These are phyloP conservation scores for Paecilomyces formosus DNA, from an alignment of 2,329 filamentous ascomycete genomes.

Conservation along the genomic window DNA sequence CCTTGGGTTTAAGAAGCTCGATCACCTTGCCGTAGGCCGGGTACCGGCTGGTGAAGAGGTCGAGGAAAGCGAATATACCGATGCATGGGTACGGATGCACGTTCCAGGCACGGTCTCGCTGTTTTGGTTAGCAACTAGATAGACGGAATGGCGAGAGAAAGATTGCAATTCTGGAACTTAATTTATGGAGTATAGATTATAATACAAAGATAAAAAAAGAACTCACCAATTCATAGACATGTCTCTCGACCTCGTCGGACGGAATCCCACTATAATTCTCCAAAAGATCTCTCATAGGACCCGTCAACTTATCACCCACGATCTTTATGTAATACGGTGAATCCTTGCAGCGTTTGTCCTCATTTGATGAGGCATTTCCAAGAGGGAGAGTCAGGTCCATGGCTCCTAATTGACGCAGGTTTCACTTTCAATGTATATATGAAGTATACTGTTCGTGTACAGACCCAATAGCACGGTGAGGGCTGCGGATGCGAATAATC, in stretches of 20 bases:
- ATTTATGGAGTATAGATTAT: not conserved
- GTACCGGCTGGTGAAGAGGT: not conserved
- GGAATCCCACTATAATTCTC: not conserved
- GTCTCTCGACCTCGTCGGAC: not conserved
- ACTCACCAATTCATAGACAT: not conserved
- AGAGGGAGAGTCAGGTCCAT: too few species aligned
- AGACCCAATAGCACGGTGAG: too few species aligned
- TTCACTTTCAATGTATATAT: too few species aligned
- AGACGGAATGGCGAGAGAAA: not conserved
- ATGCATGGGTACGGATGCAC: not conserved
- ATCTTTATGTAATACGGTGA: not conserved
- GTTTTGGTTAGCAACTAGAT: not conserved
- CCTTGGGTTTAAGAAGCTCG: not conserved
- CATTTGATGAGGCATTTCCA: too few species aligned
- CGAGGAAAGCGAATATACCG: not conserved
- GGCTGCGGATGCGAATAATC: too few species aligned
- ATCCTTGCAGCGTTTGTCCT: too few species aligned
- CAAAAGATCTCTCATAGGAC: not conserved
- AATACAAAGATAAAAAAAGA: not conserved
- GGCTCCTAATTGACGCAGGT: too few species aligned
- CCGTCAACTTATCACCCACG: not conserved
- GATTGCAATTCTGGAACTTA: not conserved
- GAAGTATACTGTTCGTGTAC: too few species aligned
- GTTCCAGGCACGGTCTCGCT: not conserved
- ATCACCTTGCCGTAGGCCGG: not conserved